These are phyloP conservation scores for Prunus padus DNA, from an alignment of 306 rosid species.

Conservation along the genomic window DNA sequence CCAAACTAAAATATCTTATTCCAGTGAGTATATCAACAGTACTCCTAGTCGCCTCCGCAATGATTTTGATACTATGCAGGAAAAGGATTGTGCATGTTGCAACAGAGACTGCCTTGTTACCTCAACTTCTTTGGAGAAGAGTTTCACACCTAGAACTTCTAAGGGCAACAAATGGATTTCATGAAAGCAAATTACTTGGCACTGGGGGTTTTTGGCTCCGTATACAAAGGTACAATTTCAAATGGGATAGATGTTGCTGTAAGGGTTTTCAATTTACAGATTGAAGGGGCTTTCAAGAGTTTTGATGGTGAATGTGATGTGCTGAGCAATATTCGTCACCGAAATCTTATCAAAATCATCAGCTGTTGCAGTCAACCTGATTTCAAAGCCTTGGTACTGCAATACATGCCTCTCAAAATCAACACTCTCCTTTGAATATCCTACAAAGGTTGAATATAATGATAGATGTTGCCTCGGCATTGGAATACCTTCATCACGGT, in stretches of 20 bases:
- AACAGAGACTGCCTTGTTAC: background rate
- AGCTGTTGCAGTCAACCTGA: background rate
- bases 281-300: background rate
- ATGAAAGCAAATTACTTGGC: constrained; percentile 19
- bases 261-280: constrained; percentile 16
- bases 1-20: background rate
- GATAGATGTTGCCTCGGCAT: background rate
- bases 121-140: constrained; percentile 17
- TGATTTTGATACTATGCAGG: background rate
- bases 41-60: background rate
- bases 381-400: too few relatives aligned
- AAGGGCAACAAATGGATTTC: constrained; percentile 16
- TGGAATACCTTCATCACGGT: constrained; percentile 46
- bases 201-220: constrained; percentile 14
- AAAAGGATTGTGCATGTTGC: background rate
- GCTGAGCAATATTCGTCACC: too few relatives aligned
- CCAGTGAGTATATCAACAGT: background rate
- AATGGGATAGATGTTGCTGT: constrained; percentile 22
- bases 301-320: too few relatives aligned
- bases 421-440: too few relatives aligned
- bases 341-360: too few relatives aligned
- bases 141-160: constrained; percentile 21
- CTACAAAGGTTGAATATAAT: too few relatives aligned
- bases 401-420: too few relatives aligned
- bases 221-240: constrained; percentile 8